Evolutionary conservation across 345 rosid species (phyloP), one percentile per base, ranked within the genome.

Genomic region (Clausena lansium): DNA sequence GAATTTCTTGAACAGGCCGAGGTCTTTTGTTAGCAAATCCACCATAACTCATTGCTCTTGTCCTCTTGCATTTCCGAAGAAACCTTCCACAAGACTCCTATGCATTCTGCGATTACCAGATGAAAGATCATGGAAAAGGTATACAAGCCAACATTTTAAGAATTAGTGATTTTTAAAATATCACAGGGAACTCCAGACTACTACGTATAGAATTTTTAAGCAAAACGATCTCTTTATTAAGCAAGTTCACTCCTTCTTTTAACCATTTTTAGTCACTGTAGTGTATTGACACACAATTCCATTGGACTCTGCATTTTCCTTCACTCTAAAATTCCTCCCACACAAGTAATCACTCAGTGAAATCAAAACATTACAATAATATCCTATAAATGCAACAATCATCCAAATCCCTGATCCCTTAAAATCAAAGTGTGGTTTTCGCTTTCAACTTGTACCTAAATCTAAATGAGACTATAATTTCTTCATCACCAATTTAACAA

Each of bases 61-160:
- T n/a, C n/a, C n/a, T n/a, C 84, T 83, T 45, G 92, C 90, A 76
- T 81, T 78, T 66, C 32, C 63, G 73, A 92, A 87, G 82, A 89
- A 90, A 11, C 83, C 83, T 5, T 15, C 28, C 78, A 83, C 81
- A 61, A 92, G 85, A 0, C 19, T n/a, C 78, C 75, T 83, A 78
- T 90, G 94, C 82, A 47, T 88, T 38, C 97, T 92, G 71, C 14
- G 52, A 77, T 65, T n/a, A 55, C 9, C 59, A 66, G 38, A 73
- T 41, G 22, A 54, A 11, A 66, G 74, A 11, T n/a, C 57, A 20
- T n/a, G 38, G 27, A 68, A 65, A 20, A 54, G 27, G 35, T 28
- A 50, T 50, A 50, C 0, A 2, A 50, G 20, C 55, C 55, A 50
- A 0, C 7, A 50, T 50, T 50, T 50, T 50, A 17, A 50, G 55